Evolutionary conservation across 2,329 filamentous ascomycete genomes (phyloP).

Genomic region (Aspergillus sergii): DNA sequence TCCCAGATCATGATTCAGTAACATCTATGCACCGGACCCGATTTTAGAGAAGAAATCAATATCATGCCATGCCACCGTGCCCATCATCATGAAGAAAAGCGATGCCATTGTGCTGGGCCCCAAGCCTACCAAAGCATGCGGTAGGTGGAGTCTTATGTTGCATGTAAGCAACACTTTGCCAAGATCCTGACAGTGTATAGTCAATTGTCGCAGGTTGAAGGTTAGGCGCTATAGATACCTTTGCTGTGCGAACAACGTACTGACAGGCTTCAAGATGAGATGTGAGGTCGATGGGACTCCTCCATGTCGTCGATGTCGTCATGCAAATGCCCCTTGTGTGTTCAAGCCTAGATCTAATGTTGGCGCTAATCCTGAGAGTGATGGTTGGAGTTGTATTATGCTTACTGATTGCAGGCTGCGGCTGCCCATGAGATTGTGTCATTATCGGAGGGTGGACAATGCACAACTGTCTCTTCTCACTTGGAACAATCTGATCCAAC

Average conservation of each 20-base stretch:
- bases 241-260: not conserved
- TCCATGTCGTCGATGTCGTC: slow-evolving; percentile 32
- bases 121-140: slow-evolving; percentile 36
- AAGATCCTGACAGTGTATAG: slow-evolving; percentile 20
- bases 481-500: slow-evolving; percentile 17
- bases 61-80: not conserved
- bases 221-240: slow-evolving; percentile 7
- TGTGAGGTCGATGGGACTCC: slow-evolving; percentile 31
- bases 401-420: slow-evolving; percentile 25
- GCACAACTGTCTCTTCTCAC: slow-evolving; percentile 5
- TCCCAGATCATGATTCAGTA: not conserved
- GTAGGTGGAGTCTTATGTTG: slow-evolving; percentile 20
- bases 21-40: not conserved
- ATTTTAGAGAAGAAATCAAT: not conserved
- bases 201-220: slow-evolving; percentile 36
- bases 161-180: not conserved
- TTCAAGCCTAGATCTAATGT: slow-evolving; percentile 37
- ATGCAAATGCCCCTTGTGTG: slow-evolving; percentile 25
- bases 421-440: slow-evolving; percentile 23
- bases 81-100: slow-evolving; percentile 23
- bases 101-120: slow-evolving; percentile 23
- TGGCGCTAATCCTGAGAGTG: slow-evolving; percentile 6
- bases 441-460: slow-evolving; percentile 14
- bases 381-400: not conserved
- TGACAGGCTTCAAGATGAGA: slow-evolving; percentile 29